Conservation (phyloP, 139 green algal genomes). For the Chlamydomonas applanata region DNA sequence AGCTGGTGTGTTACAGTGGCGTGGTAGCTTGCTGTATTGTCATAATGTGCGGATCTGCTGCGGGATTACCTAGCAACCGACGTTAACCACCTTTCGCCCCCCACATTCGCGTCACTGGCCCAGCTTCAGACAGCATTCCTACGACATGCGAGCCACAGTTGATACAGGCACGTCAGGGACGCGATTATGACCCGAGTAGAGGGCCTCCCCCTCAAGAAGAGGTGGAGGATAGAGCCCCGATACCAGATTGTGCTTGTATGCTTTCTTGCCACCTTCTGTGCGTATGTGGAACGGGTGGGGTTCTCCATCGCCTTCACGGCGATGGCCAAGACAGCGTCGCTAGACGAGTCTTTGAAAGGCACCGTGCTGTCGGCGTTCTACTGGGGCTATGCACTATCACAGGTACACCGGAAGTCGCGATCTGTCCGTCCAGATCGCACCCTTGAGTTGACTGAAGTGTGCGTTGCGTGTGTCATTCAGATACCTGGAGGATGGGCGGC, state of each 20-base stretch:
- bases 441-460: background rate
- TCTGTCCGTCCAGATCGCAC: background rate
- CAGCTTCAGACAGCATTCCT: too few species aligned
- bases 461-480: conserved; percentile 31
- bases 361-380: conserved; percentile 95
- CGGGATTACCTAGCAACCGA: too few species aligned
- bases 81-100: too few species aligned
- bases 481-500: conserved; percentile 92
- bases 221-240: conserved; percentile 49
- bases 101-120: too few species aligned
- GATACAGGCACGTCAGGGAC: too few species aligned
- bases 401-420: conserved; percentile 43
- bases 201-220: background rate
- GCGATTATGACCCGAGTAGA: too few species aligned
- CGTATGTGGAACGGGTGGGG: conserved; percentile 92
- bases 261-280: conserved; percentile 85
- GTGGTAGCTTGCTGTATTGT: too few species aligned
- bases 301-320: conserved; percentile 95
- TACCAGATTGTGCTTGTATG: conserved; percentile 65
- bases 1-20: too few species aligned
- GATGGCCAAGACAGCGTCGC: conserved; percentile 58
- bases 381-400: conserved; percentile 93
- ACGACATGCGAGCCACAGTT: too few species aligned
- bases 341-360: conserved; percentile 81
- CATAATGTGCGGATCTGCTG: too few species aligned